Conservation (phyloP, 805 yeast species). For the Candida germanica region DNA sequence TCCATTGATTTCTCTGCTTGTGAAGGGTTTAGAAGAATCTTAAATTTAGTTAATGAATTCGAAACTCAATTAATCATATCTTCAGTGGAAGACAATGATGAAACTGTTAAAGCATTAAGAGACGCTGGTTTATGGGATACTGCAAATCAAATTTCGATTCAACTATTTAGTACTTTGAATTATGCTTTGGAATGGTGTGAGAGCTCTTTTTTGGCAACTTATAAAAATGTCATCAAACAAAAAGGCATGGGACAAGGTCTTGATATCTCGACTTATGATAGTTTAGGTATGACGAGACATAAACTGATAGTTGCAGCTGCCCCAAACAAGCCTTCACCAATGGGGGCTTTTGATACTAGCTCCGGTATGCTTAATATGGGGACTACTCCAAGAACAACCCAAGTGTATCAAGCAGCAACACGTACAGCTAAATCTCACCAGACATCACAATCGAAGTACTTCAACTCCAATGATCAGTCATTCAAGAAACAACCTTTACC, state of each 20-base stretch:
- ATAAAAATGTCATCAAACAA: constrained; percentile 30
- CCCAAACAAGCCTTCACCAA: constrained; percentile 5
- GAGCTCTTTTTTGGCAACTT: constrained; percentile 73
- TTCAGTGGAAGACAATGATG: constrained; percentile 66
- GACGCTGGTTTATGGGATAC: constrained; percentile 79
- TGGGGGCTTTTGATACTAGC: constrained; percentile 19
- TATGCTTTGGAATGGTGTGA: constrained; percentile 96
- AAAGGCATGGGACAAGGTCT: constrained; percentile 5
- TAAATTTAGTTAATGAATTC: constrained; percentile 69
- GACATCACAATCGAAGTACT: constrained; percentile 46
- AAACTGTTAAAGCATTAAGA: constrained; percentile 64
- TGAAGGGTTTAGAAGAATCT: constrained; percentile 86
- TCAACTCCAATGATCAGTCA: constrained; percentile 32
- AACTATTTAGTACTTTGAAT: constrained; percentile 75
- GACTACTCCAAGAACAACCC: constrained; percentile 50
- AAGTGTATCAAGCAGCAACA: constrained; percentile 51
- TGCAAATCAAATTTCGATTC: constrained; percentile 39
- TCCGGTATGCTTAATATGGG: constrained; percentile 23
- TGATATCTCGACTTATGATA: constrained; percentile 8
- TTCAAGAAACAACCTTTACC: constrained; percentile 57
- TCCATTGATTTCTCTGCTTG: constrained; percentile 93
- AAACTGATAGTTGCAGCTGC: constrained; percentile 10
- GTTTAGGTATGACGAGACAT: constrained; percentile 15
- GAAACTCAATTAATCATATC: constrained; percentile 72
- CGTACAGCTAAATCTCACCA: constrained; percentile 44